phyloP scores from a whole-genome alignment of 2,329 filamentous ascomycete genomes.

The Calonectria pseudoreteaudii region DNA sequence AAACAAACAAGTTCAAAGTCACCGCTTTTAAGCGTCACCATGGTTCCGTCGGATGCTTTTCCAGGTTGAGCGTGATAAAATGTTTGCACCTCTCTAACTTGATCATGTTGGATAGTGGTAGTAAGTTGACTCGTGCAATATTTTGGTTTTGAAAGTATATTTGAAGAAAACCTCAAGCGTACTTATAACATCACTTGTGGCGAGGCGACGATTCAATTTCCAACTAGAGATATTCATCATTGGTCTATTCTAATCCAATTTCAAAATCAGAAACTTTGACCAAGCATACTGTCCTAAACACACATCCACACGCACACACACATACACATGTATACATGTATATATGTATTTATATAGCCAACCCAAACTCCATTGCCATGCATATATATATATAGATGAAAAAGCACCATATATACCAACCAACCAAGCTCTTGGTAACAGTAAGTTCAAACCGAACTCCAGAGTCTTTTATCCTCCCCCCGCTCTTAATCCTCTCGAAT shows the following conservation, averaged over 20 bases:
- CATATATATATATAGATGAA: neutral
- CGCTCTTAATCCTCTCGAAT: slow-evolving; percentile 18
- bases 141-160: neutral
- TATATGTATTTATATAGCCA: neutral
- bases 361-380: neutral
- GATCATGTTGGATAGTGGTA: neutral
- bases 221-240: neutral
- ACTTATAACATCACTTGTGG: neutral
- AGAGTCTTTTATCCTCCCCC: too few species aligned
- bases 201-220: neutral
- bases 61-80: too few species aligned
- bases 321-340: too few species aligned
- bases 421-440: neutral
- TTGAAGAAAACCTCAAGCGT: neutral
- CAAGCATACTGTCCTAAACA: neutral
- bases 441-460: neutral
- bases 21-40: neutral
- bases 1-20: neutral
- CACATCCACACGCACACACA: too few species aligned
- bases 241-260: neutral
- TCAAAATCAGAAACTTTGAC: neutral
- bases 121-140: neutral
- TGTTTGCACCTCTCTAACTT: too few species aligned
- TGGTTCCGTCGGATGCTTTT: neutral
- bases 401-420: neutral